Evolutionary conservation across 768 basidiomycete genomes (phyloP).

Genomic region (Coprinopsis strossmayeri): DNA sequence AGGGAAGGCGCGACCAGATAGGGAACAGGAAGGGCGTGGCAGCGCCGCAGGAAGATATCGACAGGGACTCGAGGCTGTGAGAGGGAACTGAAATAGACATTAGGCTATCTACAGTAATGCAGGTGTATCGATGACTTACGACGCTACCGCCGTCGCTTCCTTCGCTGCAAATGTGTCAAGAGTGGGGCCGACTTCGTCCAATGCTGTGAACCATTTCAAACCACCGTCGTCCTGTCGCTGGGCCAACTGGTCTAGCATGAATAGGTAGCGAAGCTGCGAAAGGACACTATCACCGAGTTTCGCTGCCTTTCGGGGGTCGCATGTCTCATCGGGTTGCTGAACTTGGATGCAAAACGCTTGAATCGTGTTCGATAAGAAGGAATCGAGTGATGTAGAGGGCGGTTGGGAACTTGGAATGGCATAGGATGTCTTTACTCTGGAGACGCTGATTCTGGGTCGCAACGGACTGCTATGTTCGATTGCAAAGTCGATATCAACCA

Average conservation of each 20-base stretch:
- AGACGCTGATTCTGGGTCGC: slow-evolving; percentile 36
- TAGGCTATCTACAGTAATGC: neutral
- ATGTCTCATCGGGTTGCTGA: slow-evolving; percentile 43
- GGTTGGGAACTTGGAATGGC: slow-evolving; percentile 44
- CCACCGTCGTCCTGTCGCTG: slow-evolving; percentile 53
- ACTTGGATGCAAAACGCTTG: slow-evolving; percentile 54
- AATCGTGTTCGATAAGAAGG: slow-evolving; percentile 51
- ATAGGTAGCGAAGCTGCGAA: slow-evolving; percentile 59
- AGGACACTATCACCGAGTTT: slow-evolving; percentile 40
- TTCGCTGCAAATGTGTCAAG: slow-evolving; percentile 42
- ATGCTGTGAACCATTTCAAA: slow-evolving; percentile 68
- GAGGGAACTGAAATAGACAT: slow-evolving; percentile 26
- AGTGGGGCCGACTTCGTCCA: slow-evolving; percentile 46
- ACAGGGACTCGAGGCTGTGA: slow-evolving; percentile 42
- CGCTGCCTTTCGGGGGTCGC: slow-evolving; percentile 49
- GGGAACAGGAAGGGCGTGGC: slow-evolving; percentile 64
- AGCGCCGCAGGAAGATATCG: slow-evolving; percentile 64
- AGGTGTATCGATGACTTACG: slow-evolving; percentile 30
- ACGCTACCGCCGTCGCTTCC: slow-evolving; percentile 48
- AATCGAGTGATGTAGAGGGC: slow-evolving; percentile 44
- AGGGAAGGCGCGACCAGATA: slow-evolving; percentile 63
- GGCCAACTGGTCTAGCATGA: slow-evolving; percentile 67
- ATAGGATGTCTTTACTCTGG: slow-evolving; percentile 67
- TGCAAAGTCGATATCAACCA: slow-evolving; percentile 66
- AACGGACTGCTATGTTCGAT: slow-evolving; percentile 32